Base-by-base conservation (phyloP, 2,329 filamentous ascomycete species). In the Plectosphaerella cucumerina region DNA sequence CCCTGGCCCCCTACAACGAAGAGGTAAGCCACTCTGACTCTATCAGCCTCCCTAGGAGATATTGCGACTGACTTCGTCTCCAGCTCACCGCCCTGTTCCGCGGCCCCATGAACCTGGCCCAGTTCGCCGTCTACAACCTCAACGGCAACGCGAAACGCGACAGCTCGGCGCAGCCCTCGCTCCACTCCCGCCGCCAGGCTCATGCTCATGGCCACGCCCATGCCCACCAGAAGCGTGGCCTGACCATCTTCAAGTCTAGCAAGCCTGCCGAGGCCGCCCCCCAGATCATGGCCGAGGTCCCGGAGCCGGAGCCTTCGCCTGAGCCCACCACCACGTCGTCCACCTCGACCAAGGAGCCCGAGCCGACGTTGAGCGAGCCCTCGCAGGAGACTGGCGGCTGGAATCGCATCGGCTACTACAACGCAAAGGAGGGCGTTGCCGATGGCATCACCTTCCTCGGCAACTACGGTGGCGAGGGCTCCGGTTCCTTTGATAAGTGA, bases 51-150 rank as follows among this genome's bases (percentile, higher is more conserved):
- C n/a, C n/a, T n/a, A n/a, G n/a, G n/a, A n/a, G 4, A 44, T 15
- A 21, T 22, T 20, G 47, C 53, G 59, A 55, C 61, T 49, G 11
- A 50, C 49, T 5, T 43, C 26, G 39, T 41, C 26, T 21, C 1
- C 53, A 90, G 86, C 73, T 91, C 26, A 89, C 86, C 1, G 67
- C 89, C 55, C 85, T 90, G 64, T 76, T 91, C 62, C 84, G 87
- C 58, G 89, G 88, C 3, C 87, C 88, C 1, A 65, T 89, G 58
- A 70, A 78, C 37, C 64, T 92, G 31, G 82, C 82, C 62, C 78
- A 88, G 58, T 75, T 90, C 50, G 88, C 86, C 11, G 83, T 84
- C 50, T 92, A 90, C 67, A 77, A 74, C 44, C 76, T 81, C n/a
- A 71, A 71, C 20, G 57, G 62, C 21, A 62, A 56, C 34, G 58